Evolutionary conservation across 345 rosid species (phyloP).

Genomic region (Brassica rapa): DNA sequence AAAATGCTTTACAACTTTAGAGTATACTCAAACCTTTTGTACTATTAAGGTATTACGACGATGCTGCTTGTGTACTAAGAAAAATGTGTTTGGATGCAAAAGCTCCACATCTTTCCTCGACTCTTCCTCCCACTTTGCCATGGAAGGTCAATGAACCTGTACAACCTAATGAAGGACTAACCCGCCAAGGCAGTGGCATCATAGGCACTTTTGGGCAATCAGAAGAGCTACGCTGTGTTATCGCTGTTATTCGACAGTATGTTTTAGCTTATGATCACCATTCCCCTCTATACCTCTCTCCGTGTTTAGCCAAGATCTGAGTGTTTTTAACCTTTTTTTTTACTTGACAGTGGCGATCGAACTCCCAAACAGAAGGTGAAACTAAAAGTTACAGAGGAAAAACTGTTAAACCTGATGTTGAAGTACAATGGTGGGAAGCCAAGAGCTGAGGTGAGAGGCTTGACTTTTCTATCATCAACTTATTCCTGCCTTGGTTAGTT

Average conservation of each 20-base stretch:
- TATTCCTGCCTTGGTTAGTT: constrained; percentile 12
- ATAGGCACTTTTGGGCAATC: constrained; percentile 92
- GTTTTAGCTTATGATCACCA: constrained; percentile 39
- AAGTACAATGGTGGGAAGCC: constrained; percentile 98
- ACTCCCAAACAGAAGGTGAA: constrained; percentile 99
- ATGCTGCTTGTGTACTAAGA: constrained; percentile 96
- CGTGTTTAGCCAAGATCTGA: constrained; percentile 17
- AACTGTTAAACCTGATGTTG: constrained; percentile 87
- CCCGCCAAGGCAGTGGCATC: constrained; percentile 97
- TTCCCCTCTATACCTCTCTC: neutral
- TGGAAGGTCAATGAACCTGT: constrained; percentile 90
- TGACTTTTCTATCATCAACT: constrained; percentile 10
- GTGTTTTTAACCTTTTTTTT: constrained; percentile 8
- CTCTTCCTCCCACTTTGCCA: constrained; percentile 87
- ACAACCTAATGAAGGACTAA: constrained; percentile 81
- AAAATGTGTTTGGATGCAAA: constrained; percentile 98
- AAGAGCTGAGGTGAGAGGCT: constrained; percentile 73
- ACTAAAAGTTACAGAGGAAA: constrained; percentile 97
- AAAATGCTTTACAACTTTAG: neutral
- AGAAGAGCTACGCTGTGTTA: constrained; percentile 98
- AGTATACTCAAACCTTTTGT: constrained; percentile 27
- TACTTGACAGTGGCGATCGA: constrained; percentile 83
- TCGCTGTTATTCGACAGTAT: constrained; percentile 94
- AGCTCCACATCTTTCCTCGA: constrained; percentile 97
- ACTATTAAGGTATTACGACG: constrained; percentile 82